Evolutionary conservation across 352 stramenopile genomes (phyloP), one percentile per base, ranked within the genome.

Genomic region (Phytophthora sansomeana): DNA sequence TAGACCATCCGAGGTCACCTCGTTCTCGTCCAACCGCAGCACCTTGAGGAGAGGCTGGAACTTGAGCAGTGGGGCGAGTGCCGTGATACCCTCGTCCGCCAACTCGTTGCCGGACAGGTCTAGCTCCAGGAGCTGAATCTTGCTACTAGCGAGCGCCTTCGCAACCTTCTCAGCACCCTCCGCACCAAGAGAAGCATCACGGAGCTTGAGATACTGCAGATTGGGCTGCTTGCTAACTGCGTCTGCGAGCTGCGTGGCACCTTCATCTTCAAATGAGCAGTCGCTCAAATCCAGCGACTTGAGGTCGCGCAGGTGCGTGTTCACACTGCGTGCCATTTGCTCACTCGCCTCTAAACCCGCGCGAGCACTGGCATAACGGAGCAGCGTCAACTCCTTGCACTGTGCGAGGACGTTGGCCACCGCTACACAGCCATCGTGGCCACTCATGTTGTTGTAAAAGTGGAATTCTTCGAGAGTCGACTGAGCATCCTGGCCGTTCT

Each of bases 371-470:
- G 86, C 83, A 49, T 81, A 94, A 28, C 85, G 84, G 49, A 94
- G 84, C 19, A 73, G 50, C 1, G 67, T 83, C 4, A 94, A 77
- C 24, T 84, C 76, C 8, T 75, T 58, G 56, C 76, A 80, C 43
- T 78, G 69, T 21, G 58, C 26, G 19, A 94, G 68, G 59, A 94
- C 82, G 28, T 68, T 67, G 26, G 87, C 89, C 28, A 98, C 73
- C 39, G 93, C 93, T 30, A 87, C 85, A 30, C 90, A 93, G 16
- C 95, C 96, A n/a, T 84, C 91, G 53, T 98, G 89, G 26, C 94
- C 96, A 66, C 91, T 98, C 96, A 98, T 98, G 74, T 98, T 99
- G 77, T 98, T 98, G 84, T 97, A 98, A 54, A 98, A 98, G 76
- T 99, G 94, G 68, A 99, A 93, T 24, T 76, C 95, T 57, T 95